Evolutionary conservation across 2,329 filamentous ascomycete genomes (phyloP).

Genomic region (Chaetomiaceae sp.): DNA sequence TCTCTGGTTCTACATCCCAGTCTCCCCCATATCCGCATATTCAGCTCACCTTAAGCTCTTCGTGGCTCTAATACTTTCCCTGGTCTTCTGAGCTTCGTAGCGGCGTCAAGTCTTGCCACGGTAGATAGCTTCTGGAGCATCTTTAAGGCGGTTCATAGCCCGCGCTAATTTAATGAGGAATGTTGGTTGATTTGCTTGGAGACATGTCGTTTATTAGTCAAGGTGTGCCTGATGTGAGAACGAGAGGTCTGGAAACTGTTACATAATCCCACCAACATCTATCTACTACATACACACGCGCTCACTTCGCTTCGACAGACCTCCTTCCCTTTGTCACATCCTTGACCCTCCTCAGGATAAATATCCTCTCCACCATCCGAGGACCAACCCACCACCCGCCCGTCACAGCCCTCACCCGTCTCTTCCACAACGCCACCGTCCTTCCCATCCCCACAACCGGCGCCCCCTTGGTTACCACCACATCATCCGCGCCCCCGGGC

Average conservation of each 20-base stretch:
- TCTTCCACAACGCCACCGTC: slow-evolving; percentile 37
- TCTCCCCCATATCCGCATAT: neutral
- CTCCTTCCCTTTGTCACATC: neutral
- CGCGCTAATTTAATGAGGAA: slow-evolving; percentile 7
- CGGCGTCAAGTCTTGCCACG: neutral
- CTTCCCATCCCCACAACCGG: slow-evolving; percentile 44
- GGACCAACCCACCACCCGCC: slow-evolving; percentile 64
- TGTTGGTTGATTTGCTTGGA: neutral
- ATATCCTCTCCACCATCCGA: slow-evolving; percentile 53
- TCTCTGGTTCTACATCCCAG: neutral
- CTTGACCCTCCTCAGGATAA: slow-evolving; percentile 41
- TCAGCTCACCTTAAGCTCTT: no score
- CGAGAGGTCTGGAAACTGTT: no score
- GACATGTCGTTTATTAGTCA: no score
- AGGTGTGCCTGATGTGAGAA: no score
- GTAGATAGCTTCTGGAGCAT: neutral
- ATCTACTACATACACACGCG: neutral
- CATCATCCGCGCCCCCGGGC: slow-evolving; percentile 32
- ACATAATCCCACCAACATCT: no score
- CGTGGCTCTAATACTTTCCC: slow-evolving; percentile 2
- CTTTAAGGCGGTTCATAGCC: slow-evolving; percentile 6
- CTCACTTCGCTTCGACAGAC: neutral
- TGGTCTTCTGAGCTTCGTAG: neutral
- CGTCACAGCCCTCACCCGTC: slow-evolving; percentile 42
- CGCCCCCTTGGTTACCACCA: neutral